A percentile compares a stretch with the other conserved stretches of the same genome.
These are phyloP conservation scores for Alternaria burnsii DNA, from an alignment of 2,329 filamentous ascomycete genomes.

Conservation along the genomic window DNA sequence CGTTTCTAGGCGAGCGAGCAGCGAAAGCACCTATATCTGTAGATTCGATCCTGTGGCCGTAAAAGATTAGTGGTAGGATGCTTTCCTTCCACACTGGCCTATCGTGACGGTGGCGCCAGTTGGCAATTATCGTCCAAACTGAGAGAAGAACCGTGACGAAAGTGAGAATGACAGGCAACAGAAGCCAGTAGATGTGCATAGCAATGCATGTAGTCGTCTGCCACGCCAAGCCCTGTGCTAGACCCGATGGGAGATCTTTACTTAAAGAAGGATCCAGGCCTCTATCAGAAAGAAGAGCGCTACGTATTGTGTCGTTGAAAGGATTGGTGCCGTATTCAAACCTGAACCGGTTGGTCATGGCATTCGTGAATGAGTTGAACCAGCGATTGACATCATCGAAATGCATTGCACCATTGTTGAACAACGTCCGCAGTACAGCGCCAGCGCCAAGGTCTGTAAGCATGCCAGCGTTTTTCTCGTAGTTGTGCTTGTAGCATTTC, in stretches of 20 bases:
- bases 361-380: neutral
- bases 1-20: neutral
- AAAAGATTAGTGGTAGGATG: neutral
- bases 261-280: neutral
- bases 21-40: neutral
- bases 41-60: neutral
- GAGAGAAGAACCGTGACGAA: neutral
- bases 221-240: neutral
- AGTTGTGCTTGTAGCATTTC: too few species aligned
- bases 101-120: neutral
- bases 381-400: fast-evolving
- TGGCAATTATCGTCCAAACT: neutral
- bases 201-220: neutral
- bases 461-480: neutral
- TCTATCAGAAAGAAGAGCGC: neutral
- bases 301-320: neutral
- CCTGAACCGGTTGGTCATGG: neutral
- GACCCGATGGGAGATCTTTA: neutral
- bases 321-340: neutral
- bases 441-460: neutral
- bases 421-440: neutral
- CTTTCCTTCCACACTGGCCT: neutral
- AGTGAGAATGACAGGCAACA: neutral
- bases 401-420: neutral
- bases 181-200: neutral